Conservation (phyloP, 345 rosid genomes). For the Populus euphratica region DNA sequence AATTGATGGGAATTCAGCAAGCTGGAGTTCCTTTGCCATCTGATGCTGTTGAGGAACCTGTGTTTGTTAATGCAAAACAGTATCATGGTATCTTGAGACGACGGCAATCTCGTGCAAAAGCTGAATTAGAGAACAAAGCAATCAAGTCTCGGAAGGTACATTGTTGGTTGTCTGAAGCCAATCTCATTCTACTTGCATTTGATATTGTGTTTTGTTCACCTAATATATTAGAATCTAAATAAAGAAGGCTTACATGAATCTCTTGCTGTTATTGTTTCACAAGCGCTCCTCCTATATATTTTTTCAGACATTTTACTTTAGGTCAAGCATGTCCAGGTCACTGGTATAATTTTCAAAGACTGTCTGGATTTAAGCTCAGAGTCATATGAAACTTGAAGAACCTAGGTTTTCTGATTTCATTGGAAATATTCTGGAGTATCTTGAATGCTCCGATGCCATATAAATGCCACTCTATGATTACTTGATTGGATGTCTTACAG, state of each 20-base stretch:
- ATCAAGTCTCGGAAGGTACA: constrained; percentile 75
- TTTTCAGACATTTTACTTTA: not conserved
- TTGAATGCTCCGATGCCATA: not conserved
- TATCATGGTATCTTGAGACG: constrained; percentile 96
- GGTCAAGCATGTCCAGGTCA: not conserved
- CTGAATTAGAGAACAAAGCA: constrained; percentile 65
- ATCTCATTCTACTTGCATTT: not conserved
- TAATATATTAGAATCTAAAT: not conserved
- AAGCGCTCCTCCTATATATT: not conserved
- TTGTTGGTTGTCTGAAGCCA: not conserved
- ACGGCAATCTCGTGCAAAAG: constrained; percentile 91
- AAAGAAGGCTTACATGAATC: not conserved
- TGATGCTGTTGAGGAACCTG: constrained; percentile 93
- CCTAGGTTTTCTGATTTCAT: not conserved
- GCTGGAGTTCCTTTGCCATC: constrained; percentile 94
- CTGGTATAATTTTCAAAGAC: not conserved
- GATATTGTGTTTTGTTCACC: not conserved
- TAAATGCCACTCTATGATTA: not conserved
- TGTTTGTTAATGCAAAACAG: constrained; percentile 95
- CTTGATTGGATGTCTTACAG: not conserved
- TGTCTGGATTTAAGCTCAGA: not conserved
- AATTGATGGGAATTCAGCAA: constrained; percentile 96
- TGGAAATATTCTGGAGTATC: not conserved
- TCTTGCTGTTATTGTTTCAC: not conserved
- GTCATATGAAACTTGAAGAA: not conserved